Percentiles rank a stretch among this genome's conserved stretches.
These are phyloP conservation scores for Mucor mucedo DNA, from an alignment of 371 early-diverging fungal genomes.

Conservation along the genomic window DNA sequence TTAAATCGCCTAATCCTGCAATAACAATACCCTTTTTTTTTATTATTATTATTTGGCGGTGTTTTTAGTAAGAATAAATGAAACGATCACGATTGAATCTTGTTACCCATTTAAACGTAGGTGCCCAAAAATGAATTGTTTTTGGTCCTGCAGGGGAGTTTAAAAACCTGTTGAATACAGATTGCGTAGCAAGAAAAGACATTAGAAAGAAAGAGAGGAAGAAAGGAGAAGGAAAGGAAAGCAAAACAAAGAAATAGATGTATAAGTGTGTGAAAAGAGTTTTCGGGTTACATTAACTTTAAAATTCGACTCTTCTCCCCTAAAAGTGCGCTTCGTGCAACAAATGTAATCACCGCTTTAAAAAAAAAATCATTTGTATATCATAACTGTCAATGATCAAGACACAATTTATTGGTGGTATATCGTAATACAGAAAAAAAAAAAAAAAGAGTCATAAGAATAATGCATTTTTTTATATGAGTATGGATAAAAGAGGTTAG, in stretches of 20 bases:
- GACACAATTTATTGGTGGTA: too few species aligned
- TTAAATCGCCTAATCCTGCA: conserved; percentile 87
- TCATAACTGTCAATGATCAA: too few species aligned
- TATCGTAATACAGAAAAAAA: background rate
- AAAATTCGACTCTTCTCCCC: background rate
- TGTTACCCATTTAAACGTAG: conserved; percentile 55
- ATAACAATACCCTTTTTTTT: conserved; percentile 50
- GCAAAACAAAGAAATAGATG: background rate
- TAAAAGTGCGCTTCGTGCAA: too few species aligned
- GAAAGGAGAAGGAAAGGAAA: conserved; percentile 8
- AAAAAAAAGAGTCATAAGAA: background rate
- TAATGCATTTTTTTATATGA: background rate
- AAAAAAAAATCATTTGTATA: too few species aligned
- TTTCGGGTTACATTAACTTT: background rate
- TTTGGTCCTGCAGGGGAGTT: conserved; percentile 81
- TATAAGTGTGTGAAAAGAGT: conserved; percentile 13
- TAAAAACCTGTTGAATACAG: conserved; percentile 67
- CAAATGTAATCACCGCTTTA: too few species aligned
- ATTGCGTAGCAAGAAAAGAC: conserved; percentile 53
- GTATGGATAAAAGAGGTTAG: background rate
- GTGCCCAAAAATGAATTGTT: conserved; percentile 59
- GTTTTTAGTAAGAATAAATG: background rate
- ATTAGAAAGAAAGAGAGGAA: conserved; percentile 15
- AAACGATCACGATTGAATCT: background rate
- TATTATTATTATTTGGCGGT: too few species aligned